Evolutionary conservation across 257 asterid species (phyloP).

Genomic region (Leptodermis oblonga): DNA sequence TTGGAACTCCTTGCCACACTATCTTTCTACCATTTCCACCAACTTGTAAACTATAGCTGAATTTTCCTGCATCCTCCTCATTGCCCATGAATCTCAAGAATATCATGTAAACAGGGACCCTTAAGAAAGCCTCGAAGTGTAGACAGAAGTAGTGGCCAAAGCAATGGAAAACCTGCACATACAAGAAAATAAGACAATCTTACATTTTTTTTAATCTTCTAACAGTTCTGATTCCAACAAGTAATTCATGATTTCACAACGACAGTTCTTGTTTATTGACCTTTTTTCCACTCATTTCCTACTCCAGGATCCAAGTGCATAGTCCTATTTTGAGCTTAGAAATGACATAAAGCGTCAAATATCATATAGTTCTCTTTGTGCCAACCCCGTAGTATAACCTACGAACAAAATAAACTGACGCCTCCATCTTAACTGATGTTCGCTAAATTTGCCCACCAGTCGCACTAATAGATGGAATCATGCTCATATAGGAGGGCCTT

Average conservation of each 20-base stretch:
- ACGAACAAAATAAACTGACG: background rate
- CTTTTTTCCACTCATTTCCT: no score
- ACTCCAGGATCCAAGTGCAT: no score
- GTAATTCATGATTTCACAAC: background rate
- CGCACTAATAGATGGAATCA: background rate
- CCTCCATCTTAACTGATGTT: background rate
- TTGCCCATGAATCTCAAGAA: slow-evolving; percentile 40
- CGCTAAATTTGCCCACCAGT: background rate
- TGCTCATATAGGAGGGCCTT: background rate
- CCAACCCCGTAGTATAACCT: background rate
- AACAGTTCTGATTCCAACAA: background rate
- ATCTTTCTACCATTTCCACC: slow-evolving; percentile 36
- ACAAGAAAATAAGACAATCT: background rate
- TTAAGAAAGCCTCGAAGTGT: slow-evolving; percentile 35
- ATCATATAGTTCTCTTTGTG: background rate
- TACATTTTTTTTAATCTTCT: background rate
- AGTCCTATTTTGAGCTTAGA: no score
- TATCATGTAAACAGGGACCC: slow-evolving; percentile 38
- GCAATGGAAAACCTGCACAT: slow-evolving; percentile 39
- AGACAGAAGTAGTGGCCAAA: slow-evolving; percentile 36
- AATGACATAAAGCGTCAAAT: background rate
- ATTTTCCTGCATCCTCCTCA: slow-evolving; percentile 31
- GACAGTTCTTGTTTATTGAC: no score
- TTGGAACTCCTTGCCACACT: slow-evolving; percentile 36
- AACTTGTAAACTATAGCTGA: slow-evolving; percentile 35